phyloP scores from a whole-genome alignment of 2,329 filamentous ascomycete species.

The Neonectria hederae region DNA sequence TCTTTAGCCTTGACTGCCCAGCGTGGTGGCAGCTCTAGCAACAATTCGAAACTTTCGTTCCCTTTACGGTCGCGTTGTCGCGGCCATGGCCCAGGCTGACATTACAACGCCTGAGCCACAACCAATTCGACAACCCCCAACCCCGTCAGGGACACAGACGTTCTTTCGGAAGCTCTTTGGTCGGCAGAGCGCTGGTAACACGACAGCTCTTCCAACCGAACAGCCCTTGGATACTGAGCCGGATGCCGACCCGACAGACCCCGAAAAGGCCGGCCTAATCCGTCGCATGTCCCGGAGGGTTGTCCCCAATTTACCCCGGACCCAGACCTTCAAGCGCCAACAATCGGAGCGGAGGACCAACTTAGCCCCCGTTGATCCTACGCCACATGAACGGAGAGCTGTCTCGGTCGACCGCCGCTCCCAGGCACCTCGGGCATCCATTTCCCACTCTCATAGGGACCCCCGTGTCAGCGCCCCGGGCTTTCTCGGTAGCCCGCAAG shows the following conservation, averaged over 20 bases:
- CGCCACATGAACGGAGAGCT: constrained; percentile 74
- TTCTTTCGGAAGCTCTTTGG: constrained; percentile 45
- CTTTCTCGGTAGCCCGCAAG: constrained; percentile 46
- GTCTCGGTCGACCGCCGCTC: constrained; percentile 69
- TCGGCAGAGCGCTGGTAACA: constrained; percentile 30
- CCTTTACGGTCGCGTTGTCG: constrained; percentile 28
- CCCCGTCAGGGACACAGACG: constrained; percentile 37
- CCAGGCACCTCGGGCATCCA: constrained; percentile 45
- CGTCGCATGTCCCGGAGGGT: constrained; percentile 66
- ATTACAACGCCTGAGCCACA: constrained; percentile 42
- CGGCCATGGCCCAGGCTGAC: constrained; percentile 47
- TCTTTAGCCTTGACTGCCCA: background rate
- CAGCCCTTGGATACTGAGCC: constrained; percentile 47
- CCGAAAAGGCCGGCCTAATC: constrained; percentile 48
- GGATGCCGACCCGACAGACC: constrained; percentile 38
- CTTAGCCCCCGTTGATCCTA: constrained; percentile 71
- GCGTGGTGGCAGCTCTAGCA: background rate
- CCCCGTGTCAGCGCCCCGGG: constrained; percentile 61
- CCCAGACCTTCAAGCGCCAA: constrained; percentile 83
- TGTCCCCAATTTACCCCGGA: constrained; percentile 80
- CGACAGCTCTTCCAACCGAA: constrained; percentile 25
- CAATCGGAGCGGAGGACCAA: constrained; percentile 81
- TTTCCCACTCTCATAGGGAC: constrained; percentile 35
- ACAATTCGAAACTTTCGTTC: background rate
- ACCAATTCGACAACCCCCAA: constrained; percentile 40